A percentile compares a stretch with the other conserved stretches of the same genome.
Evolutionary conservation across 1,139 yeast genomes (phyloP).

Genomic region (Suhomyces bribrorum): DNA sequence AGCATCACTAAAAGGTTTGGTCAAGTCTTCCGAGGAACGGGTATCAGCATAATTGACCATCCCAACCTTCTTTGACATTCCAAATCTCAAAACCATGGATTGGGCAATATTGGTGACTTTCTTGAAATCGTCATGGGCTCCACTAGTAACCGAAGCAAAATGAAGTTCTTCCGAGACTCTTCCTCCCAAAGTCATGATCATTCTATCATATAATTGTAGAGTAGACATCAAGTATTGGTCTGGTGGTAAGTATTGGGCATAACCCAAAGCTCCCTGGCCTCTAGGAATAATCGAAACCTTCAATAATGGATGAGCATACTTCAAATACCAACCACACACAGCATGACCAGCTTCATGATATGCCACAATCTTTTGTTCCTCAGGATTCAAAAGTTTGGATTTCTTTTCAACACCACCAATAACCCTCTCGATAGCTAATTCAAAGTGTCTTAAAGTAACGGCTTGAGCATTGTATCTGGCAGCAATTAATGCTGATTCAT

Average conservation of each 20-base stretch:
- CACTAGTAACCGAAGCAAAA: conserved; percentile 87
- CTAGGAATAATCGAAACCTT: conserved; percentile 96
- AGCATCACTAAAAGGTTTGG: conserved; percentile 89
- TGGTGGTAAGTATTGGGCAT: conserved; percentile 95
- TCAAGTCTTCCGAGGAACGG: conserved; percentile 61
- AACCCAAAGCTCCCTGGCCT: conserved; percentile 96
- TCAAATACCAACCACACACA: conserved; percentile 92
- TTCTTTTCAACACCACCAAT: conserved; percentile 96
- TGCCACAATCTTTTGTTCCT: conserved; percentile 87
- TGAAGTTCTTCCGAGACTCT: conserved; percentile 93
- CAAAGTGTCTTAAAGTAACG: conserved; percentile 80
- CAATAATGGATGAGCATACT: conserved; percentile 86
- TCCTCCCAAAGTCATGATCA: conserved; percentile 97
- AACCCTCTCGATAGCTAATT: conserved; percentile 94
- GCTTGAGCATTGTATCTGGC: conserved; percentile 76
- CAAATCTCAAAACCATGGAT: conserved; percentile 87
- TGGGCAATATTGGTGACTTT: conserved; percentile 95
- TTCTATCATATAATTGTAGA: conserved; percentile 79
- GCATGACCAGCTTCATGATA: conserved; percentile 99
- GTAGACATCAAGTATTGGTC: conserved; percentile 82
- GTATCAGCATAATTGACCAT: conserved; percentile 66
- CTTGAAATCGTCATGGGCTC: conserved; percentile 94
- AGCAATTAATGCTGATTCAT: conserved; percentile 95
- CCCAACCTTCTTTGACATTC: conserved; percentile 88
- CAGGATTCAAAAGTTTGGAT: conserved; percentile 75